Conservation (phyloP, 805 yeast species). For the Lachancea cidri region DNA sequence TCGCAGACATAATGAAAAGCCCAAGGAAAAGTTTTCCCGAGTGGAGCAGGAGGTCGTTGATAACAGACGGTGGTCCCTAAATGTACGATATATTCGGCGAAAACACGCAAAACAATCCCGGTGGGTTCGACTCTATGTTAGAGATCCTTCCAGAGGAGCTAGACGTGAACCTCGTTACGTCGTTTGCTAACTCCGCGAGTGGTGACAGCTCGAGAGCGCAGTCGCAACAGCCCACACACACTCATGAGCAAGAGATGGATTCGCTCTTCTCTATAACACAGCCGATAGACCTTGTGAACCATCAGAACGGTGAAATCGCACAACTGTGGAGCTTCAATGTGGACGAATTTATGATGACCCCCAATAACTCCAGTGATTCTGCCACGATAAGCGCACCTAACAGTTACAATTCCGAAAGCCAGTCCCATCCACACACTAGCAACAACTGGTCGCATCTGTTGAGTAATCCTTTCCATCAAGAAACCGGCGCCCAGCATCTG, state of each 20-base stretch:
- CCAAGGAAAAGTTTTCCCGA: slow-evolving; percentile 4
- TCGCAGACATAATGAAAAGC: background rate
- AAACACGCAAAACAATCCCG: slow-evolving; percentile 4
- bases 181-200: background rate
- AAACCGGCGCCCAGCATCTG: slow-evolving; percentile 2
- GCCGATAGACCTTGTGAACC: slow-evolving; percentile 29
- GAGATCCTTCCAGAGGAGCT: slow-evolving; percentile 33
- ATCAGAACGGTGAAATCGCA: slow-evolving; percentile 36
- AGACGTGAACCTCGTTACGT: slow-evolving; percentile 10
- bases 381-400: slow-evolving; percentile 35
- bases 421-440: slow-evolving; percentile 1
- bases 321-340: slow-evolving; percentile 38
- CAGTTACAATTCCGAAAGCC: slow-evolving; percentile 26
- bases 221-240: slow-evolving; percentile 2
- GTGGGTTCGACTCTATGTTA: slow-evolving; percentile 31
- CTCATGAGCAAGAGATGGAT: slow-evolving; percentile 2
- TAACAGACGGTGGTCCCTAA: slow-evolving; percentile 6
- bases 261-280: slow-evolving; percentile 7
- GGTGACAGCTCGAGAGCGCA: slow-evolving; percentile 4
- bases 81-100: slow-evolving; percentile 8
- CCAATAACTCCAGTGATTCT: slow-evolving; percentile 30
- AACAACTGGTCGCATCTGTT: slow-evolving; percentile 9
- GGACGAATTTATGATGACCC: slow-evolving; percentile 35
- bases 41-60: background rate
- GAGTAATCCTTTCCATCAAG: slow-evolving; percentile 5